These are phyloP conservation scores for Penicillium sp. DNA, from an alignment of 2,329 filamentous ascomycete genomes.

Conservation along the genomic window DNA sequence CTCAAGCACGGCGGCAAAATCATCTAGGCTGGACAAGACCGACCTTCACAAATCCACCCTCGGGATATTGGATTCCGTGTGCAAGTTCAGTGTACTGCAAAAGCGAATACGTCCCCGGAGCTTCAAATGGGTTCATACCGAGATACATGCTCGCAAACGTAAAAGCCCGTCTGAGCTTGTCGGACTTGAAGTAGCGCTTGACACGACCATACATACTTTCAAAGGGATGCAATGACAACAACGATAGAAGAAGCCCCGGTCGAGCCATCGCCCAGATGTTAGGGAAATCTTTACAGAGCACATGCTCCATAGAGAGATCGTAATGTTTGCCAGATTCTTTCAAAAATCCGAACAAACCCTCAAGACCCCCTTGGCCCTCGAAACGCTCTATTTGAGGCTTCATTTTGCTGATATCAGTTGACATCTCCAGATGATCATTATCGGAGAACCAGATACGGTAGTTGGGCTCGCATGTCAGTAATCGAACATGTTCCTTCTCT, in stretches of 20 bases:
- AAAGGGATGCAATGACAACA: constrained; percentile 67
- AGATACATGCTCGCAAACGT: constrained; percentile 83
- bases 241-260: constrained; percentile 59
- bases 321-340: constrained; percentile 70
- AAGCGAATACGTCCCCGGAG: constrained; percentile 71
- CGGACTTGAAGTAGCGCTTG: constrained; percentile 68
- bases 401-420: constrained; percentile 70
- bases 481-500: constrained; percentile 64
- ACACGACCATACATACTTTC: constrained; percentile 69
- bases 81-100: constrained; percentile 75
- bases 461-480: constrained; percentile 73
- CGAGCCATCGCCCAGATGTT: constrained; percentile 59
- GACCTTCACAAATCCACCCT: constrained; percentile 64
- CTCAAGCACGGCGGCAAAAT: too few species aligned
- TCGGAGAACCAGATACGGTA: constrained; percentile 75
- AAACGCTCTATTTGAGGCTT: constrained; percentile 70
- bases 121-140: constrained; percentile 77
- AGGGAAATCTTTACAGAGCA: constrained; percentile 69
- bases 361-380: constrained; percentile 71
- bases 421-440: constrained; percentile 58
- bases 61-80: constrained; percentile 70
- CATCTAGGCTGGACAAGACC: neutral
- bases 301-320: constrained; percentile 65
- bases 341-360: constrained; percentile 67
- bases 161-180: constrained; percentile 68